A percentile compares a stretch with the other conserved stretches of the same genome.
Conservation (phyloP, 139 green algal genomes). For the Chara braunii region DNA sequence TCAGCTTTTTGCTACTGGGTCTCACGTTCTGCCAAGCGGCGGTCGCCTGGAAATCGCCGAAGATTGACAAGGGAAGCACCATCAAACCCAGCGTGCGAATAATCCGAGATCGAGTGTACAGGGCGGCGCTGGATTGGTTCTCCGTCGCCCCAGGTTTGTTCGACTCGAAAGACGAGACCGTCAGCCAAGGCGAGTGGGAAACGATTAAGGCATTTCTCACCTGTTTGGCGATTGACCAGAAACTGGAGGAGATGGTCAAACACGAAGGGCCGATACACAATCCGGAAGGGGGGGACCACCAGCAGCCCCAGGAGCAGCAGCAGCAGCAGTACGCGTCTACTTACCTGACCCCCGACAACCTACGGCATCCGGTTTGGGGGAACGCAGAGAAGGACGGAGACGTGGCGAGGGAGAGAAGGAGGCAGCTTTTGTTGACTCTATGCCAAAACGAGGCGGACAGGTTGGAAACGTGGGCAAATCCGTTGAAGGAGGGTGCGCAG, state of each 20-base stretch:
- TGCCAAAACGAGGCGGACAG: slow-evolving; percentile 27
- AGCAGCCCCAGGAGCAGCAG: too few relatives aligned
- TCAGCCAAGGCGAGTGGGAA: too few relatives aligned
- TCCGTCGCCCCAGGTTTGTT: background rate
- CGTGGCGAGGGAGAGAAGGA: background rate
- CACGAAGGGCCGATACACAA: too few relatives aligned
- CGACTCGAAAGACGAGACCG: background rate
- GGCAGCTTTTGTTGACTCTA: slow-evolving; percentile 11
- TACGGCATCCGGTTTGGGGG: slow-evolving; percentile 25
- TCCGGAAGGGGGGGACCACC: too few relatives aligned
- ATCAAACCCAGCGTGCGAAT: too few relatives aligned
- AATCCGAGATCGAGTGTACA: background rate
- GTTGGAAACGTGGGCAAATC: slow-evolving; percentile 32
- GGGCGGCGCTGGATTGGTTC: slow-evolving; percentile 9
- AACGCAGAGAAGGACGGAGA: background rate
- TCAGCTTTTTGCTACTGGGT: slow-evolving; percentile 9
- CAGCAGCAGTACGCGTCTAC: too few relatives aligned
- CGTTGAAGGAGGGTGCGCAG: slow-evolving; percentile 12
- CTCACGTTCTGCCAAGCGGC: slow-evolving; percentile 8
- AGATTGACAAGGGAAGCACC: too few relatives aligned
- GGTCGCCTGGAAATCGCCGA: too few relatives aligned
- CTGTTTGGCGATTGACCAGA: too few relatives aligned
- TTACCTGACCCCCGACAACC: too few relatives aligned
- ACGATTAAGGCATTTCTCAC: too few relatives aligned
- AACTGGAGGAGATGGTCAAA: too few relatives aligned